Evolutionary conservation across 2,329 filamentous ascomycete species (phyloP).

Genomic region (Byssochlamys sp.): DNA sequence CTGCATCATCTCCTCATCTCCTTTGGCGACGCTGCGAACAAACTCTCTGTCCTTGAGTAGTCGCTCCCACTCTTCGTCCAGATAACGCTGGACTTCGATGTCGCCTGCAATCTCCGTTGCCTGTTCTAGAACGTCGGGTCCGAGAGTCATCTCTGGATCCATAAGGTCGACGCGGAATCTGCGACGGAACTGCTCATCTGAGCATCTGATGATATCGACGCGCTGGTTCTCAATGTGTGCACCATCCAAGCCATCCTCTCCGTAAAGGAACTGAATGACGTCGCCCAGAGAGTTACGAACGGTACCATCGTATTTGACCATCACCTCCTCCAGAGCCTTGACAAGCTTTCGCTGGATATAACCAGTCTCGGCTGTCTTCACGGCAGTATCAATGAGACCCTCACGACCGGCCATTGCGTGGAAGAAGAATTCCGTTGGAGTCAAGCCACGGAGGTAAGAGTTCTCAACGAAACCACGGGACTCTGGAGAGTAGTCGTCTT

Average conservation of each 20-base stretch:
- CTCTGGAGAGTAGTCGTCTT: slow-evolving; percentile 96
- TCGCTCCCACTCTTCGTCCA: slow-evolving; percentile 81
- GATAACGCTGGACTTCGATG: slow-evolving; percentile 70
- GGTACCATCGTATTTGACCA: slow-evolving; percentile 93
- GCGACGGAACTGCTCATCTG: slow-evolving; percentile 65
- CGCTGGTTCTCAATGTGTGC: slow-evolving; percentile 87
- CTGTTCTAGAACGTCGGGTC: slow-evolving; percentile 67
- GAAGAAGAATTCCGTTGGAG: slow-evolving; percentile 96
- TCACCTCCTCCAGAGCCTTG: slow-evolving; percentile 94
- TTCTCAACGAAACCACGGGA: slow-evolving; percentile 97
- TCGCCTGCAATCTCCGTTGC: slow-evolving; percentile 80
- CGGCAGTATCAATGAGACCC: slow-evolving; percentile 97
- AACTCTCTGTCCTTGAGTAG: slow-evolving; percentile 64
- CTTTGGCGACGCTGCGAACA: slow-evolving; percentile 62
- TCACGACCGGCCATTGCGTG: slow-evolving; percentile 99
- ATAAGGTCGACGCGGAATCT: slow-evolving; percentile 82
- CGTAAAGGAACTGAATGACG: slow-evolving; percentile 93
- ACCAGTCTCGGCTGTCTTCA: slow-evolving; percentile 97
- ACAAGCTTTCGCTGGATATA: slow-evolving; percentile 98
- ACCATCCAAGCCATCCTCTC: slow-evolving; percentile 91
- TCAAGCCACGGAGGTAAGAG: slow-evolving; percentile 90
- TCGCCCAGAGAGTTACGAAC: slow-evolving; percentile 94
- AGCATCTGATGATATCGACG: slow-evolving; percentile 75
- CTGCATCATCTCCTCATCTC: slow-evolving; percentile 77
- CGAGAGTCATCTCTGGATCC: slow-evolving; percentile 55